phyloP scores from a whole-genome alignment of 495 filamentous ascomycete genomes.

The Trypethelium eluteriae region DNA sequence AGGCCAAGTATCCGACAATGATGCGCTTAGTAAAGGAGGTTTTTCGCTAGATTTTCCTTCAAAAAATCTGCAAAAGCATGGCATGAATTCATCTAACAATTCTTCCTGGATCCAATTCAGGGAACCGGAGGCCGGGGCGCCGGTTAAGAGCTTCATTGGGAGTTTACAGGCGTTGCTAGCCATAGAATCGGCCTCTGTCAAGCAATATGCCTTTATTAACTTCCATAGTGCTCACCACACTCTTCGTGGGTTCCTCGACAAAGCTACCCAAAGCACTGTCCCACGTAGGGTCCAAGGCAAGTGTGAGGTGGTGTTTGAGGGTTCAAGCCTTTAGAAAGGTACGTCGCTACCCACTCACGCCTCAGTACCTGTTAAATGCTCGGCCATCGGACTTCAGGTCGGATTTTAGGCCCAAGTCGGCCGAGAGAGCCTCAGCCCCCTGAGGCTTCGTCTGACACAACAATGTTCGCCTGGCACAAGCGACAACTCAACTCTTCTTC shows the following conservation, averaged over 20 bases:
- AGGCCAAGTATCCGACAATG: neutral
- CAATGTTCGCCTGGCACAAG: too few species aligned
- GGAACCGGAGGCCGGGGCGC: constrained; percentile 48
- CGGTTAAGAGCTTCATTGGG: constrained; percentile 45
- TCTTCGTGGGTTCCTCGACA: neutral
- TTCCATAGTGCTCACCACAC: neutral
- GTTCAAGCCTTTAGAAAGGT: too few species aligned
- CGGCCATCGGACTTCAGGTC: too few species aligned
- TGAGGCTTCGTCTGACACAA: too few species aligned
- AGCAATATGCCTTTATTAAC: neutral
- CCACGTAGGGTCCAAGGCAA: too few species aligned
- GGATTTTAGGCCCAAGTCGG: too few species aligned
- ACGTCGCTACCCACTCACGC: too few species aligned
- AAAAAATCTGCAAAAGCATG: constrained; percentile 13
- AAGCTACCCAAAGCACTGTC: too few species aligned
- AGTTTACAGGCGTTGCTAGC: neutral
- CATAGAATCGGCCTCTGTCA: neutral
- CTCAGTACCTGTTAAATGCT: too few species aligned
- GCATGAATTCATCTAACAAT: constrained; percentile 38
- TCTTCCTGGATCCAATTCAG: constrained; percentile 50
- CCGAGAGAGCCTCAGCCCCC: too few species aligned
- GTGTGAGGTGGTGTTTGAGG: too few species aligned
- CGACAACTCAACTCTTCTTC: neutral
- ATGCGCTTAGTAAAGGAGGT: neutral
- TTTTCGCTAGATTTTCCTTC: neutral